A percentile compares a stretch with the other conserved stretches of the same genome.
Evolutionary conservation across 2,329 filamentous ascomycete species (phyloP).

Genomic region (Neofusicoccum cordaticola): DNA sequence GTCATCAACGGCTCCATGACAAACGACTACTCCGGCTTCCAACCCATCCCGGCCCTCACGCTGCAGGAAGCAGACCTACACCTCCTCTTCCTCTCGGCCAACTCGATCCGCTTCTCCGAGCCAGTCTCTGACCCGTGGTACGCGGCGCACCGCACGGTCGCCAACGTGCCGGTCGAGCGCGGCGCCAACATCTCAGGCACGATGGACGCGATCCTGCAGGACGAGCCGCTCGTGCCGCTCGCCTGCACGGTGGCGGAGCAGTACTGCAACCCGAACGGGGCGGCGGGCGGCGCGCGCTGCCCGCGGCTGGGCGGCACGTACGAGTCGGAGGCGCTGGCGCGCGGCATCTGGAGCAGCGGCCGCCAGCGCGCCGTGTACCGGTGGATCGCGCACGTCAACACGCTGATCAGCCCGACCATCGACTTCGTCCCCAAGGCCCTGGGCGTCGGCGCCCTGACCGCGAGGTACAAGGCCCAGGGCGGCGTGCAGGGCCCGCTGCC

Average conservation of each 20-base stretch:
- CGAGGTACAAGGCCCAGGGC: constrained; percentile 6
- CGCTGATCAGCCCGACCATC: neutral
- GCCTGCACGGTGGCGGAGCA: constrained; percentile 13
- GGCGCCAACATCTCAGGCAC: neutral
- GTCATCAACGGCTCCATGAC: neutral
- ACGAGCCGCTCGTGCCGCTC: constrained; percentile 11
- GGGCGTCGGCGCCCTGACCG: neutral
- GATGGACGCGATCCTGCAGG: neutral
- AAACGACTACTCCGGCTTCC: neutral
- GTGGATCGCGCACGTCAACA: neutral
- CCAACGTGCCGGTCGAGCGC: neutral
- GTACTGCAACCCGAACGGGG: constrained; percentile 19
- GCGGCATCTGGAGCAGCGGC: neutral
- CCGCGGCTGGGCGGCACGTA: constrained; percentile 1
- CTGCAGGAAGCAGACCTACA: neutral
- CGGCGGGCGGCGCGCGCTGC: neutral
- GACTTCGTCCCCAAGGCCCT: neutral
- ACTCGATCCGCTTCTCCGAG: constrained; percentile 25
- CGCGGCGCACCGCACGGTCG: neutral
- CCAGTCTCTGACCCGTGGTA: neutral
- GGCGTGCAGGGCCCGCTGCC: constrained; percentile 14
- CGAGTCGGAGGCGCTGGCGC: neutral
- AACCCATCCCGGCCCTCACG: neutral
- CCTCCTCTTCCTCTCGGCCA: constrained; percentile 27
- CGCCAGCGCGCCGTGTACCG: neutral